A percentile compares a stretch with the other conserved stretches of the same genome.
These are phyloP conservation scores for Odonthalia washingtoniensis DNA, from an alignment of 31 red algal genomes.

Conservation along the genomic window DNA sequence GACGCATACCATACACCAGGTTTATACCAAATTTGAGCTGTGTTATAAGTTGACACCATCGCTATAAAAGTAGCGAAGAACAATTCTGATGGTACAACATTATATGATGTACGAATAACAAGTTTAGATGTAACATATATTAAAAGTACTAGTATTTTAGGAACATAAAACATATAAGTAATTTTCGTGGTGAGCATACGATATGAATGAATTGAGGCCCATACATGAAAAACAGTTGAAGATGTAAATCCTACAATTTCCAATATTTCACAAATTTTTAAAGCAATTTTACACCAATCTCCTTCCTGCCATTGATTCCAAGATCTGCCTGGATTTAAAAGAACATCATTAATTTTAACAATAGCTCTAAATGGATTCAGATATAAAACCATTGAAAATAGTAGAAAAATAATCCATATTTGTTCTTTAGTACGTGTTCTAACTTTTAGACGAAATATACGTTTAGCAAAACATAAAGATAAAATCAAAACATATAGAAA, in stretches of 20 bases:
- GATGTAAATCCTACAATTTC: conserved; percentile 66
- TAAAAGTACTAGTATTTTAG: conserved; percentile 69
- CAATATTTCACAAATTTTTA: conserved; percentile 47
- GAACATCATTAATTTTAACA: conserved; percentile 68
- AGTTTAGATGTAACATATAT: conserved; percentile 74
- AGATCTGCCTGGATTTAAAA: conserved; percentile 44
- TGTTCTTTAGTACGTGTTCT: conserved; percentile 72
- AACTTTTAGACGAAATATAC: conserved; percentile 65
- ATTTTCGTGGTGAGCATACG: conserved; percentile 73
- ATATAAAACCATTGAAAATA: conserved; percentile 70
- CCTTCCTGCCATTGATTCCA: conserved; percentile 54
- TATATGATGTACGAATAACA: conserved; percentile 59
- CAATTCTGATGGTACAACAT: conserved; percentile 67
- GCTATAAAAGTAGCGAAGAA: conserved; percentile 75
- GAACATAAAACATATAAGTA: conserved; percentile 74
- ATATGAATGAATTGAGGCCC: conserved; percentile 89
- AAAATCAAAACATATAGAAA: conserved; percentile 69
- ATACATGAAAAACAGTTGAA: conserved; percentile 82
- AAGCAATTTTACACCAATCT: conserved; percentile 65
- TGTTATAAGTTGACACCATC: conserved; percentile 73
- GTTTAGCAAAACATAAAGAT: conserved; percentile 59
- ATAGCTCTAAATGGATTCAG: conserved; percentile 73
- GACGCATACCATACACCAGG: conserved; percentile 73
- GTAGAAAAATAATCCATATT: conserved; percentile 77
- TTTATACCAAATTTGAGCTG: conserved; percentile 68